Conservation (phyloP, 208 protist species). For the Acanthamoeba divionensis region DNA sequence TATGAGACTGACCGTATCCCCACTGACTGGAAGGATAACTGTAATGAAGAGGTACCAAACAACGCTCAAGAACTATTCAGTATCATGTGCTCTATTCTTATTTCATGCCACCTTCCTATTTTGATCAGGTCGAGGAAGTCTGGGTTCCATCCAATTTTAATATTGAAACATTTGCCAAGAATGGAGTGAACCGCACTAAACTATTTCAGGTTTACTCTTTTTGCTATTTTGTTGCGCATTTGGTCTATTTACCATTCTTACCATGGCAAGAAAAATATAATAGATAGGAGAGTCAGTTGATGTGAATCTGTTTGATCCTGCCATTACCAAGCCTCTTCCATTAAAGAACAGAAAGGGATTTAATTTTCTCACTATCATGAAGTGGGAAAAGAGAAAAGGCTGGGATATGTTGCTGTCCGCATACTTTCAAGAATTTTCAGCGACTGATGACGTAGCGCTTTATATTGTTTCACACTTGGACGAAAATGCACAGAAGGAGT, state of each 20-base stretch:
- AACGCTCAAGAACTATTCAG: neutral
- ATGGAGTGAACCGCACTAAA: slow-evolving; percentile 21
- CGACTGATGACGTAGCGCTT: slow-evolving; percentile 40
- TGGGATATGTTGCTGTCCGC: slow-evolving; percentile 61
- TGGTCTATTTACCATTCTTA: neutral
- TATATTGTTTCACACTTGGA: slow-evolving; percentile 38
- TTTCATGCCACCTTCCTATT: neutral
- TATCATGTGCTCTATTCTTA: neutral
- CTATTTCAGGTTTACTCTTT: neutral
- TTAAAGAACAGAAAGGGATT: slow-evolving; percentile 6
- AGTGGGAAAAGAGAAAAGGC: slow-evolving; percentile 72
- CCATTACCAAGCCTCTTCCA: neutral
- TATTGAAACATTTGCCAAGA: slow-evolving; percentile 5
- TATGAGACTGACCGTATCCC: slow-evolving; percentile 65
- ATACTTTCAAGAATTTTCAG: slow-evolving; percentile 56
- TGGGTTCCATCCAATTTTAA: slow-evolving; percentile 62
- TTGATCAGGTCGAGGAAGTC: neutral
- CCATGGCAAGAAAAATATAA: neutral
- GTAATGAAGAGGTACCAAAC: neutral
- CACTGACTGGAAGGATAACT: slow-evolving; percentile 20
- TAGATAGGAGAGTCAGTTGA: slow-evolving; percentile 58
- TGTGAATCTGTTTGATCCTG: slow-evolving; percentile 46
- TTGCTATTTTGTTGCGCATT: neutral
- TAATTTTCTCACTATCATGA: slow-evolving; percentile 54
- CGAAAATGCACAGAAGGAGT: slow-evolving; percentile 22